These are phyloP conservation scores for Podospora didyma DNA, from an alignment of 495 filamentous ascomycete species.

Conservation along the genomic window DNA sequence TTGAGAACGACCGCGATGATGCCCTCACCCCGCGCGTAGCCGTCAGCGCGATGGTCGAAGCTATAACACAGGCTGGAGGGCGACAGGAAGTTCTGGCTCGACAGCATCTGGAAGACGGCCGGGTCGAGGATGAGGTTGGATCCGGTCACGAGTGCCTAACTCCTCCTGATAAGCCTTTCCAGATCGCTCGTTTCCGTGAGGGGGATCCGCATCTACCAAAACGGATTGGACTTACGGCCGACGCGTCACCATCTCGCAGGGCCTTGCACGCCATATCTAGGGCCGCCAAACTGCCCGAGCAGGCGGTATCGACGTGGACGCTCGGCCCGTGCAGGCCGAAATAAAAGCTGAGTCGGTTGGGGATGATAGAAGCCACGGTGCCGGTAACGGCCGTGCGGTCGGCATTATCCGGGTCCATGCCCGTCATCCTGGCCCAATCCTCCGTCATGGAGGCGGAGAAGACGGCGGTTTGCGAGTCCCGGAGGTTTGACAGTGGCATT, in stretches of 20 bases:
- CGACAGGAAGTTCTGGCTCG: constrained; percentile 29
- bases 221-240: too few species aligned
- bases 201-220: too few species aligned
- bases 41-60: constrained; percentile 56
- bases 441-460: too few species aligned
- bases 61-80: constrained; percentile 44
- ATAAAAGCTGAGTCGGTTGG: constrained; percentile 48
- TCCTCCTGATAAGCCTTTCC: too few species aligned
- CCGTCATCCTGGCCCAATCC: constrained; percentile 22
- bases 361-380: constrained; percentile 25
- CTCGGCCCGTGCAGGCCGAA: constrained; percentile 41
- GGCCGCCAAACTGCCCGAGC: constrained; percentile 48
- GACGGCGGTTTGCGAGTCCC: too few species aligned
- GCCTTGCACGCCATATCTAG: constrained; percentile 49
- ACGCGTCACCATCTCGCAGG: too few species aligned
- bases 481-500: too few species aligned
- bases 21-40: constrained; percentile 60
- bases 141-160: constrained; percentile 43
- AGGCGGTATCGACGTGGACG: constrained; percentile 47
- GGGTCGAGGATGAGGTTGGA: constrained; percentile 48
- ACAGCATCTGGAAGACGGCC: constrained; percentile 27
- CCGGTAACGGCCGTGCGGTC: constrained; percentile 47
- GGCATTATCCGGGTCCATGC: constrained; percentile 23
- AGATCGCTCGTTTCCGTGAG: too few species aligned
- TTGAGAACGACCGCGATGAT: constrained; percentile 52